These are phyloP conservation scores for Triangularia verruculosa DNA, from an alignment of 2,329 filamentous ascomycete genomes.

Conservation along the genomic window DNA sequence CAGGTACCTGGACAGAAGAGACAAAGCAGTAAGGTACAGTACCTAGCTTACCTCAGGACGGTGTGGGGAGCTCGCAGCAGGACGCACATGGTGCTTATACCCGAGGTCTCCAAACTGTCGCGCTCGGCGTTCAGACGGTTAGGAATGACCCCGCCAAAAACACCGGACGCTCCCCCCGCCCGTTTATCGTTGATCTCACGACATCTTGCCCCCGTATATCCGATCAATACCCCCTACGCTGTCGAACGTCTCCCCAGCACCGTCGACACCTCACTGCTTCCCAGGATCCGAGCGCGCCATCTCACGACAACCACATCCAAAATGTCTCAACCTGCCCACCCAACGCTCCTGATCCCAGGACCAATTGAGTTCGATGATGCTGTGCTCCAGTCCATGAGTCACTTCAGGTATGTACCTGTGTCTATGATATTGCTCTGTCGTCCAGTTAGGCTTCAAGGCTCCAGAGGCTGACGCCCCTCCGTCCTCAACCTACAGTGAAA, in stretches of 20 bases:
- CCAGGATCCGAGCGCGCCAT: conserved; percentile 29
- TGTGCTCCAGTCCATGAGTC: conserved; percentile 90
- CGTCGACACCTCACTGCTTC: conserved; percentile 32
- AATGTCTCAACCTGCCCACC: conserved; percentile 61
- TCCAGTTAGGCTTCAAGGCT: not conserved
- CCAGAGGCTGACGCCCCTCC: not conserved
- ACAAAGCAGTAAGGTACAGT: conserved; percentile 1
- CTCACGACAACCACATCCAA: conserved; percentile 33
- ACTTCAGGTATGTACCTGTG: conserved; percentile 65
- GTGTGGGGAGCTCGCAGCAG: conserved; percentile 19
- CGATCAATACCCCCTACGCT: conserved; percentile 34
- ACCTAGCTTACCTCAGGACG: too few species aligned
- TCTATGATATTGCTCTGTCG: conserved; percentile 25
- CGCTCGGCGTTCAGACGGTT: conserved; percentile 27
- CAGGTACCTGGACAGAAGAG: not conserved
- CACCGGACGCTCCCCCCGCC: conserved; percentile 27
- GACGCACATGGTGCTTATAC: conserved; percentile 19
- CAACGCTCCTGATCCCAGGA: conserved; percentile 88
- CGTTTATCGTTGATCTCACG: conserved; percentile 38
- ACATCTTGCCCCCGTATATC: conserved; percentile 35
- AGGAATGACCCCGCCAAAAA: conserved; percentile 31
- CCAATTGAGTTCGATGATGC: conserved; percentile 99
- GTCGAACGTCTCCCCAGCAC: conserved; percentile 31
- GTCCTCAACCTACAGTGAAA: conserved; percentile 62
- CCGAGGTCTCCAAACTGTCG: conserved; percentile 23